Evolutionary conservation across 2,329 filamentous ascomycete genomes (phyloP).

Genomic region (Aspergillus neoniger): DNA sequence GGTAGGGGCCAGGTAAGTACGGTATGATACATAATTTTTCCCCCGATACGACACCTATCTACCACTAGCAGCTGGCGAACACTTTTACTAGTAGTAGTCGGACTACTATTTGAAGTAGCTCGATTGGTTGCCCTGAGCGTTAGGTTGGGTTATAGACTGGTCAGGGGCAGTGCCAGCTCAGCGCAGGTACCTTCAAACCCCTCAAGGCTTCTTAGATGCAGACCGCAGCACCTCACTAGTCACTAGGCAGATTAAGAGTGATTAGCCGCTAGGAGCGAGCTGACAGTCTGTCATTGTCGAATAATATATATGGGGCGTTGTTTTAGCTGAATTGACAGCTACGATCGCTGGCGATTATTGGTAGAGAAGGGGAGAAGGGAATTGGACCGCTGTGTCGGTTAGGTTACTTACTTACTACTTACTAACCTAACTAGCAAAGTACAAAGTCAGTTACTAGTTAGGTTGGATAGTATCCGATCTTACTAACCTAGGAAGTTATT

Average conservation of each 20-base stretch:
- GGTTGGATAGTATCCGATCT: no score
- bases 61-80: neutral
- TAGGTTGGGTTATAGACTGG: slow-evolving; percentile 4
- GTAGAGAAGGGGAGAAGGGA: slow-evolving; percentile 1
- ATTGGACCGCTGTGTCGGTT: neutral
- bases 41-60: neutral
- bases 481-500: no score
- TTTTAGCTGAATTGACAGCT: slow-evolving; percentile 1
- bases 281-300: neutral
- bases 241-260: neutral
- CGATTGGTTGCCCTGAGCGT: slow-evolving; percentile 1
- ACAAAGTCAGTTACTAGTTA: no score
- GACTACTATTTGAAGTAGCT: neutral
- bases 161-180: slow-evolving; percentile 11
- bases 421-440: no score
- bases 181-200: neutral
- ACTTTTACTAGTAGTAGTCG: neutral
- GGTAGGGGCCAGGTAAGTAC: neutral
- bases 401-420: no score
- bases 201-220: neutral
- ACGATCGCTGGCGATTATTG: slow-evolving; percentile 2
- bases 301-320: neutral
- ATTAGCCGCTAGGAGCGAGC: slow-evolving; percentile 1
- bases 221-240: slow-evolving; percentile 1
- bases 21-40: neutral